Conservation (phyloP, 805 yeast genomes). For the Allodekkera sacchari region DNA sequence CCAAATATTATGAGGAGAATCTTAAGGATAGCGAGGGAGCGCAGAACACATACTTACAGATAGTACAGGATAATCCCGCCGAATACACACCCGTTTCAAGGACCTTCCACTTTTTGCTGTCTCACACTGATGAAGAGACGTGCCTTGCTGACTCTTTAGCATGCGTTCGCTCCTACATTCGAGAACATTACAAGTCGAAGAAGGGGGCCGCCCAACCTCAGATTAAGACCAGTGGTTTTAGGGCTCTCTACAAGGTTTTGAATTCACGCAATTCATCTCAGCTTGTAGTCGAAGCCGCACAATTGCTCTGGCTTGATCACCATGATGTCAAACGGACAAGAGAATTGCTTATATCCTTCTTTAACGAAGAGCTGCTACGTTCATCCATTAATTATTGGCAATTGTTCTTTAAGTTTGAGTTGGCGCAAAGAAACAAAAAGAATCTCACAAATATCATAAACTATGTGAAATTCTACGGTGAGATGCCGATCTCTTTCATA, state of each 20-base stretch:
- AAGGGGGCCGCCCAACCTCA: not conserved
- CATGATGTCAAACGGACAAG: constrained; percentile 16
- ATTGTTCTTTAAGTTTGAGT: constrained; percentile 47
- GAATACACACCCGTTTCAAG: constrained; percentile 7
- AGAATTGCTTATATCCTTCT: constrained; percentile 17
- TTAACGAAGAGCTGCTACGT: constrained; percentile 25
- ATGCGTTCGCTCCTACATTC: constrained; percentile 10
- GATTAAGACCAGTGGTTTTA: constrained; percentile 6
- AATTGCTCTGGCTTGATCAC: constrained; percentile 16
- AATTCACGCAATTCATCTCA: constrained; percentile 19
- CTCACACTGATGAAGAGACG: constrained; percentile 4
- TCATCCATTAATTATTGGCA: constrained; percentile 47
- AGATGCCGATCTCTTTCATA: constrained; percentile 39
- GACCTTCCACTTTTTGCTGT: constrained; percentile 6
- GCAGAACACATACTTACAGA: not conserved
- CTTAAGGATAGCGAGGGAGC: constrained; percentile 4
- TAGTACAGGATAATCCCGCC: constrained; percentile 2
- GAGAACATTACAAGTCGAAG: constrained; percentile 3
- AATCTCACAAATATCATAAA: constrained; percentile 38
- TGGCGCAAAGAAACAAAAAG: constrained; percentile 31
- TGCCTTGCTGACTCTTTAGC: constrained; percentile 9
- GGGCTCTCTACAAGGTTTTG: constrained; percentile 9
- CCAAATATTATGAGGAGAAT: constrained; percentile 16
- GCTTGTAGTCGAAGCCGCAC: constrained; percentile 21
- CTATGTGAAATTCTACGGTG: constrained; percentile 35